Evolutionary conservation across 495 filamentous ascomycete genomes (phyloP).

Genomic region (Daldinia loculata): DNA sequence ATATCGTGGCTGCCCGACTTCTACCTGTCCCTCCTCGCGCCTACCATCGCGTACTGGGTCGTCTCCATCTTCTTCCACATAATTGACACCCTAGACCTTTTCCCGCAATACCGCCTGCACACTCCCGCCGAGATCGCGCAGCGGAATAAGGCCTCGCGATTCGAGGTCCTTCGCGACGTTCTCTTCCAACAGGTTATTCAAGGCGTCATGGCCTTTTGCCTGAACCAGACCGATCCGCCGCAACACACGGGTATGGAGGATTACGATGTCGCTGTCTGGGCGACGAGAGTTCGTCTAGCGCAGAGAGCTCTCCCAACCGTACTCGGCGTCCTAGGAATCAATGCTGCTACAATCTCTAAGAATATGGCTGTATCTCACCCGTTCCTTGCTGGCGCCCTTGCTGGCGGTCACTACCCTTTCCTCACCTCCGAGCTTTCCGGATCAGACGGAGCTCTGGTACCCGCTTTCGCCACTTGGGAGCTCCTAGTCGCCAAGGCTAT

Average conservation of each 20-base stretch:
- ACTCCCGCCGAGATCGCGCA: conserved; percentile 87
- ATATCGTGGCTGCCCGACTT: conserved; percentile 82
- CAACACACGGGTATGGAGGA: conserved; percentile 77
- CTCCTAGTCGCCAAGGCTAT: conserved; percentile 73
- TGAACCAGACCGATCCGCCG: conserved; percentile 70
- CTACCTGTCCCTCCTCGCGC: conserved; percentile 74
- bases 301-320: conserved; percentile 72
- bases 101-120: conserved; percentile 88
- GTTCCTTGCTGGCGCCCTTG: conserved; percentile 70
- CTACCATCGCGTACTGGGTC: conserved; percentile 88
- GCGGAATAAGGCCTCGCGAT: conserved; percentile 84
- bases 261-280: conserved; percentile 86
- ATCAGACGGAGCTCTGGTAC: conserved; percentile 52
- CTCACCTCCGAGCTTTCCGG: conserved; percentile 57
- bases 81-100: conserved; percentile 82
- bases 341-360: conserved; percentile 63
- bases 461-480: conserved; percentile 78
- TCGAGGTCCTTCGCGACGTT: conserved; percentile 86
- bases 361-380: conserved; percentile 66
- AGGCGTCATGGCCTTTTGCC: conserved; percentile 66
- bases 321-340: conserved; percentile 64
- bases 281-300: conserved; percentile 73
- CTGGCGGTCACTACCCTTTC: conserved; percentile 77
- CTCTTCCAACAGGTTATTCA: conserved; percentile 90
- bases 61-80: conserved; percentile 87